Base-by-base conservation (phyloP, 2,329 filamentous ascomycete genomes). In the Calycina marina region DNA sequence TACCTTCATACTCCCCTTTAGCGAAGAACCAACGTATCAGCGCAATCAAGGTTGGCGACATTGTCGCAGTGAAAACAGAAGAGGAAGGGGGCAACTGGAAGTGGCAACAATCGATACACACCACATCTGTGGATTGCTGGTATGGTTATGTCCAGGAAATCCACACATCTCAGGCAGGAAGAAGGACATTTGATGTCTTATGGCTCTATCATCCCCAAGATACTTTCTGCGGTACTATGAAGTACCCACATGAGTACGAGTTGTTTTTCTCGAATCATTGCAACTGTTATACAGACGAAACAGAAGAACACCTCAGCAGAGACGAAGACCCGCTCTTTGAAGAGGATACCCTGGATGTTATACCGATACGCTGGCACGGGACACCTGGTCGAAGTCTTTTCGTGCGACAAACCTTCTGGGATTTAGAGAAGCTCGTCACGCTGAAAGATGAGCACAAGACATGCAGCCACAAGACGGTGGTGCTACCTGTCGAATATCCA, bases 221-320 rank as follows among this genome's bases (percentile, higher is more conserved):
- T 33, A 90, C 83, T 0, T 67, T 76, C 0, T 80, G 84, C 26
- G 68, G 64, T 0, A 56, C 66, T 4, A 73, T 76, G 54, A 64
- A 63, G 6, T 92, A 88, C 43, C 76, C 77, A 0, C 75, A 71
- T 52, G 40, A 56, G 0, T 80, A 85, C 31, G 82, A 92, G 52
- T 53, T 90, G 0, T 90, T 90, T 39, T 54, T 88, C 0, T 82
- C 75, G 0, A 70, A 84, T 31, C 72, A 85, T 37, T 88, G 83
- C 54, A 78, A 75, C 1, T 90, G 82, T 40, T 28, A 26, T 0
- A 36, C 35, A 0, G 36, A 56, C 0, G 61, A 62, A 16, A n/a
- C n/a, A n/a, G n/a, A n/a, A n/a, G n/a, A n/a, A n/a, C n/a, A n/a
- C n/a, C n/a, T n/a, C n/a, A n/a, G n/a, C n/a, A n/a, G n/a, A n/a